Evolutionary conservation across 495 filamentous ascomycete species (phyloP).

Genomic region (Astrothelium macrocarpum): DNA sequence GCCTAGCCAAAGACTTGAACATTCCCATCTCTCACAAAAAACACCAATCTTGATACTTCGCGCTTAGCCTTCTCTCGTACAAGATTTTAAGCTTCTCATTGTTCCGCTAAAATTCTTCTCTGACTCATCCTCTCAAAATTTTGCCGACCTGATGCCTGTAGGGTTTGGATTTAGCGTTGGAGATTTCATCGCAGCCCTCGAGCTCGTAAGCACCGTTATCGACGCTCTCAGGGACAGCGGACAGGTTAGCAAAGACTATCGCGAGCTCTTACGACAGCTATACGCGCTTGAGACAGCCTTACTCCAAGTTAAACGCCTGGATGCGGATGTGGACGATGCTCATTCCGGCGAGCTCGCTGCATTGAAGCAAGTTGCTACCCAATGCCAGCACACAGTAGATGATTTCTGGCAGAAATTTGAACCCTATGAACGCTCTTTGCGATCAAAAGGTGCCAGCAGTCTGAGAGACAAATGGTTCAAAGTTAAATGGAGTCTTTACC

Average conservation of each 20-base stretch:
- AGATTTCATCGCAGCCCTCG: constrained; percentile 9
- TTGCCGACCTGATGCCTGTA: constrained; percentile 10
- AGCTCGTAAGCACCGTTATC: constrained; percentile 11
- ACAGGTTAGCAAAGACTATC: constrained; percentile 17
- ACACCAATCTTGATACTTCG: too few relatives aligned
- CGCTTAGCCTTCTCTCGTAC: too few relatives aligned
- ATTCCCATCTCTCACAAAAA: too few relatives aligned
- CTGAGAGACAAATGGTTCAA: neutral
- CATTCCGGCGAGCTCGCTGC: constrained; percentile 12
- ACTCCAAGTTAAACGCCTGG: constrained; percentile 22
- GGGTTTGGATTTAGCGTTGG: constrained; percentile 11
- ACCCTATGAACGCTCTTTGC: constrained; percentile 24
- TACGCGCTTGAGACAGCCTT: constrained; percentile 28
- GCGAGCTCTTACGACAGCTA: constrained; percentile 22
- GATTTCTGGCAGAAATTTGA: constrained; percentile 21
- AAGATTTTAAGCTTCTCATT: too few relatives aligned
- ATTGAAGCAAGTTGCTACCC: constrained; percentile 21
- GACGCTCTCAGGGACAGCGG: constrained; percentile 23
- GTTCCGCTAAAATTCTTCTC: too few relatives aligned
- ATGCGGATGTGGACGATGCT: constrained; percentile 14
- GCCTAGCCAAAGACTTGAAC: too few relatives aligned
- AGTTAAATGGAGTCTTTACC: neutral
- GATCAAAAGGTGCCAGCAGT: neutral
- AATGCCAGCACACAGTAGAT: constrained; percentile 29
- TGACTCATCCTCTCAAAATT: too few relatives aligned